Percentiles rank a stretch among this genome's conserved stretches.
phyloP scores from a whole-genome alignment of 1,284 basidiomycete genomes.

The Leucoagaricus sp. region DNA sequence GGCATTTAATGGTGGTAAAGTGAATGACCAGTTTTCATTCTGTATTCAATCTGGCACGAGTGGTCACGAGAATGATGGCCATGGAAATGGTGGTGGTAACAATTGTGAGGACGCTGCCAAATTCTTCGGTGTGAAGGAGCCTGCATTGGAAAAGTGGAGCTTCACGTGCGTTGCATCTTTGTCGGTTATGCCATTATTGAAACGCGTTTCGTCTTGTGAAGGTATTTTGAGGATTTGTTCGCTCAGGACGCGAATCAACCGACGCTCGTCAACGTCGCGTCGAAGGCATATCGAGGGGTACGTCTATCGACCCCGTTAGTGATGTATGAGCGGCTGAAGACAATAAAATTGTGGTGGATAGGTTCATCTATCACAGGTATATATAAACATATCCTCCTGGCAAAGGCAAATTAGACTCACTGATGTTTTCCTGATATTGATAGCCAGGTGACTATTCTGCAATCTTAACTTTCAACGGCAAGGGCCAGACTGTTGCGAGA shows the following conservation, averaged over 20 bases:
- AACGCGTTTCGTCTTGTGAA: constrained; percentile 12
- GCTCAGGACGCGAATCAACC: constrained; percentile 34
- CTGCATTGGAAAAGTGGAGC: constrained; percentile 39
- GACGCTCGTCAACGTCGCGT: constrained; percentile 40
- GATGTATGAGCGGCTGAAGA: background rate
- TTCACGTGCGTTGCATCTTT: constrained; percentile 32
- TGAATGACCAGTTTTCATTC: constrained; percentile 39
- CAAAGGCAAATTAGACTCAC: background rate
- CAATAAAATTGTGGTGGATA: background rate
- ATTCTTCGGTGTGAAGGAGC: constrained; percentile 36
- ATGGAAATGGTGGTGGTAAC: background rate
- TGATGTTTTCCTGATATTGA: background rate
- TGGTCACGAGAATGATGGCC: background rate
- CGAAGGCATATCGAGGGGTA: constrained; percentile 42
- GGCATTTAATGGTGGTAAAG: constrained; percentile 33
- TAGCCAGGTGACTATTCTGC: constrained; percentile 26
- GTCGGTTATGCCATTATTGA: background rate
- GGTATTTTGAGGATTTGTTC: constrained; percentile 44
- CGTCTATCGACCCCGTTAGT: background rate
- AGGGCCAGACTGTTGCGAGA: constrained; percentile 30
- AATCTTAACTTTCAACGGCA: constrained; percentile 29
- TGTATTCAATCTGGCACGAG: constrained; percentile 30
- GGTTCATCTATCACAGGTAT: background rate
- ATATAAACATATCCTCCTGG: background rate
- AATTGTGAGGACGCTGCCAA: constrained; percentile 32